Conservation (phyloP, 2,329 filamentous ascomycete genomes). For the Epichloe scottii region DNA sequence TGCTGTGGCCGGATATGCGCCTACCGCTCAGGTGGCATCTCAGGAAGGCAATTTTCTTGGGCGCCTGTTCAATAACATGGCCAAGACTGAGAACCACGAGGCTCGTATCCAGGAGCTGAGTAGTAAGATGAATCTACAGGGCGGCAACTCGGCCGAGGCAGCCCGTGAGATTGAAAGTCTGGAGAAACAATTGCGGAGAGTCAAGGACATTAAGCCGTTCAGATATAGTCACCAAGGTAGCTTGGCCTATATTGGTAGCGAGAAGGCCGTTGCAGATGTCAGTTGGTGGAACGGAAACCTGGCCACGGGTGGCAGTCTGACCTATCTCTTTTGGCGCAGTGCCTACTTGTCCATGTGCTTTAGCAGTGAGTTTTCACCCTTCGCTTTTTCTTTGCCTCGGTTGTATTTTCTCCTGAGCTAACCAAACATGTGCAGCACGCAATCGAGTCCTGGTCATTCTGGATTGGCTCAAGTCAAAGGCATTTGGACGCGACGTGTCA, state of each 20-base stretch:
- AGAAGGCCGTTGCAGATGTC: constrained; percentile 95
- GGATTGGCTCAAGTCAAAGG: constrained; percentile 95
- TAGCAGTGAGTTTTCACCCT: constrained; percentile 63
- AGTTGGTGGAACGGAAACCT: constrained; percentile 96
- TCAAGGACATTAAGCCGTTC: constrained; percentile 95
- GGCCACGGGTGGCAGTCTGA: constrained; percentile 82
- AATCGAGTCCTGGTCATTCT: constrained; percentile 87
- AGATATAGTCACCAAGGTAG: constrained; percentile 97
- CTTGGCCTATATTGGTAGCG: constrained; percentile 93
- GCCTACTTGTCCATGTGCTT: constrained; percentile 99
- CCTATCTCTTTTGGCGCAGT: constrained; percentile 96
- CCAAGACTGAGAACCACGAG: constrained; percentile 80
- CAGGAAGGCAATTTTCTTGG: constrained; percentile 95
- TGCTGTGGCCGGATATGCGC: constrained; percentile 92
- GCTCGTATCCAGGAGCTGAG: constrained; percentile 58
- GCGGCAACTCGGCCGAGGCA: constrained; percentile 53
- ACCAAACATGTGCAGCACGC: constrained; percentile 45
- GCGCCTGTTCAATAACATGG: constrained; percentile 97
- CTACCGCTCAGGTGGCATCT: constrained; percentile 89
- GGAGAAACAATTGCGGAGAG: constrained; percentile 74
- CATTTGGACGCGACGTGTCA: constrained; percentile 91
- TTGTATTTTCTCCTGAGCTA: constrained; percentile 6
- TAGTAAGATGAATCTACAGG: constrained; percentile 45
- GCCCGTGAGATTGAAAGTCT: constrained; percentile 68
- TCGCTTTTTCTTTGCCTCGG: neutral